Conservation (phyloP, 805 yeast species). For the Clavispora vitiphila region DNA sequence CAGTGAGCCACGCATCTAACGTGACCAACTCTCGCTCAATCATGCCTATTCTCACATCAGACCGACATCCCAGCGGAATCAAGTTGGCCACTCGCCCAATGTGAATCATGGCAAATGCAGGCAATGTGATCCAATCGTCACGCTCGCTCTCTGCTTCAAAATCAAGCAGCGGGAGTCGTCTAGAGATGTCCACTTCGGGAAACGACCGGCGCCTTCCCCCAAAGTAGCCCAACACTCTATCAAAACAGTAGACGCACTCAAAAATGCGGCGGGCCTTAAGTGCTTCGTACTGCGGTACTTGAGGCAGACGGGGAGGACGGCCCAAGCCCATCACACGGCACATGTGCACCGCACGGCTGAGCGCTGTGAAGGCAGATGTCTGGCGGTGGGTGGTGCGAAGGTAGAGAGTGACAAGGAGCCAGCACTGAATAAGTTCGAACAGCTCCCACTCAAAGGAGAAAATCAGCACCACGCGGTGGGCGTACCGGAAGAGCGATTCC, state of each 20-base stretch:
- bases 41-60: neutral
- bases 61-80: constrained; percentile 22
- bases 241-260: constrained; percentile 52
- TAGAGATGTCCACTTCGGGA: constrained; percentile 31
- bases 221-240: constrained; percentile 48
- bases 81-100: constrained; percentile 35
- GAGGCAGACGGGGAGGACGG: constrained; percentile 20
- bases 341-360: constrained; percentile 41
- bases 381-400: constrained; percentile 42
- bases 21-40: constrained; percentile 26
- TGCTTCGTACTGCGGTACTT: constrained; percentile 32
- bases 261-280: constrained; percentile 48
- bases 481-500: constrained; percentile 38
- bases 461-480: constrained; percentile 32
- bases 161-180: constrained; percentile 28
- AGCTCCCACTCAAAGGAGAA: constrained; percentile 50
- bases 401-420: constrained; percentile 43
- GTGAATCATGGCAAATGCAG: constrained; percentile 43
- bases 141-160: constrained; percentile 22
- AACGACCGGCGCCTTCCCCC: constrained; percentile 42
- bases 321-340: constrained; percentile 42
- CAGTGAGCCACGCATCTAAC: constrained; percentile 30
- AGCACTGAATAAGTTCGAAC: constrained; percentile 45
- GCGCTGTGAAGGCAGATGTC: constrained; percentile 36
- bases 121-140: constrained; percentile 48